Conservation (phyloP, 805 yeast genomes). For the Saccharomyces eubayanus region DNA sequence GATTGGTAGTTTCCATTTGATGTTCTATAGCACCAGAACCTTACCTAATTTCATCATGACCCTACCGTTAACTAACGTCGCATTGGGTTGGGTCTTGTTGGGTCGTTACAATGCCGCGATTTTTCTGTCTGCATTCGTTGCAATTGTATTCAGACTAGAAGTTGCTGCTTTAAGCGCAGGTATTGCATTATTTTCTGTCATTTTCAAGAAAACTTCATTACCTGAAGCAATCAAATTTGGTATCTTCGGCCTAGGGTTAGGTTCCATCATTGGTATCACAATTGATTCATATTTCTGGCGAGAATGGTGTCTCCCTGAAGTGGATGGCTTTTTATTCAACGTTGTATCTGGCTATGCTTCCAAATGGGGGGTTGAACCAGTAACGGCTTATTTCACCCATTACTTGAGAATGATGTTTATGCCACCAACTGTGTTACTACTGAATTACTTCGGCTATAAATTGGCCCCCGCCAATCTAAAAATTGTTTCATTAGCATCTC, state of each 20-base stretch:
- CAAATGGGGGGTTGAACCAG: slow-evolving; percentile 83
- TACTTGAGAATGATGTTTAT: slow-evolving; percentile 35
- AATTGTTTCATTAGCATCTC: slow-evolving; percentile 42
- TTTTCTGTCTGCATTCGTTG: slow-evolving; percentile 48
- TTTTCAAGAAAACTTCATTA: slow-evolving; percentile 41
- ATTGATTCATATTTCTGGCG: slow-evolving; percentile 76
- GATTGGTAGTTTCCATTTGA: slow-evolving; percentile 66
- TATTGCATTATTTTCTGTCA: slow-evolving; percentile 39
- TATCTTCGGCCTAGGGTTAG: slow-evolving; percentile 36
- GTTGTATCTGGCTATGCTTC: slow-evolving; percentile 64
- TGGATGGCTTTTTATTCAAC: slow-evolving; percentile 64
- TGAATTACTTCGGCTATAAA: slow-evolving; percentile 33
- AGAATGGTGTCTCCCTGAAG: slow-evolving; percentile 57
- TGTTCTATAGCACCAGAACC: slow-evolving; percentile 75
- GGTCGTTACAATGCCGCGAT: slow-evolving; percentile 46
- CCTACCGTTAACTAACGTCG: slow-evolving; percentile 59
- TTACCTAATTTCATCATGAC: slow-evolving; percentile 78
- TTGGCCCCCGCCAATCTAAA: slow-evolving; percentile 34
- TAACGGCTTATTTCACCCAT: slow-evolving; percentile 52
- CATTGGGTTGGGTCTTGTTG: slow-evolving; percentile 41
- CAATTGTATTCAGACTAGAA: slow-evolving; percentile 68
- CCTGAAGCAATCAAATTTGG: slow-evolving; percentile 34
- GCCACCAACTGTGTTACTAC: slow-evolving; percentile 39
- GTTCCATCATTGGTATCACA: slow-evolving; percentile 43
- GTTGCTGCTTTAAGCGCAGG: slow-evolving; percentile 47